A percentile compares a stretch with the other conserved stretches of the same genome.
These are phyloP conservation scores for Aureobasidium pullulans DNA, from an alignment of 2,329 filamentous ascomycete genomes.

Conservation along the genomic window DNA sequence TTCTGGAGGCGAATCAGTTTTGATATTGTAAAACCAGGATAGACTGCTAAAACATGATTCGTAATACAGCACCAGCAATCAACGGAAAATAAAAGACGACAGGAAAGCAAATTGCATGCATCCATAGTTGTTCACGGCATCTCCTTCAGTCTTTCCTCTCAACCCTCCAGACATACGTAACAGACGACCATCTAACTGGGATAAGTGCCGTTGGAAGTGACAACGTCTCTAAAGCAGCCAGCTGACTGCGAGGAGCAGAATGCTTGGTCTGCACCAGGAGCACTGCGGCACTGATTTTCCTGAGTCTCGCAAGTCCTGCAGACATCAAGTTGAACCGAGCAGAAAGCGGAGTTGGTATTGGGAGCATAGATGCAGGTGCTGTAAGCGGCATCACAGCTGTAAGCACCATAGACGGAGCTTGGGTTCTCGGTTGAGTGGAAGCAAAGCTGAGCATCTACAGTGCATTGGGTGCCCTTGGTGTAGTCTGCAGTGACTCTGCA, in stretches of 20 bases:
- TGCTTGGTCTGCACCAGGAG: background rate
- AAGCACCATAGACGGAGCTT: background rate
- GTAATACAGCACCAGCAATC: no score
- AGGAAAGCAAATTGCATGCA: no score
- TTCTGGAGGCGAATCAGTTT: no score
- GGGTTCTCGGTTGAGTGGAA: background rate
- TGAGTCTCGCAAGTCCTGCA: background rate
- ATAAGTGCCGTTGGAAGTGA: background rate
- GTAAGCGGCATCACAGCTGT: background rate
- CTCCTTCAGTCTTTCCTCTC: no score
- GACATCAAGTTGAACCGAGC: background rate
- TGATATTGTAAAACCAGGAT: no score
- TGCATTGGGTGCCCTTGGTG: background rate
- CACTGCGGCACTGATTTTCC: background rate
- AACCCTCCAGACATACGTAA: no score
- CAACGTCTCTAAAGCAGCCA: background rate
- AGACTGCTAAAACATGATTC: no score
- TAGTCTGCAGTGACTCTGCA: slow-evolving; percentile 1
- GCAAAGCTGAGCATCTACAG: background rate
- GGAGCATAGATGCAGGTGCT: background rate
- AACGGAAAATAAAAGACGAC: no score
- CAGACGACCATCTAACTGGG: background rate
- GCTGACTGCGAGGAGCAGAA: background rate
- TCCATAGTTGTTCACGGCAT: background rate
- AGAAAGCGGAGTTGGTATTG: background rate